Percentiles rank a stretch among this genome's conserved stretches.
Evolutionary conservation across 2,329 filamentous ascomycete species (phyloP).

Genomic region (Calonectria leucothoes): DNA sequence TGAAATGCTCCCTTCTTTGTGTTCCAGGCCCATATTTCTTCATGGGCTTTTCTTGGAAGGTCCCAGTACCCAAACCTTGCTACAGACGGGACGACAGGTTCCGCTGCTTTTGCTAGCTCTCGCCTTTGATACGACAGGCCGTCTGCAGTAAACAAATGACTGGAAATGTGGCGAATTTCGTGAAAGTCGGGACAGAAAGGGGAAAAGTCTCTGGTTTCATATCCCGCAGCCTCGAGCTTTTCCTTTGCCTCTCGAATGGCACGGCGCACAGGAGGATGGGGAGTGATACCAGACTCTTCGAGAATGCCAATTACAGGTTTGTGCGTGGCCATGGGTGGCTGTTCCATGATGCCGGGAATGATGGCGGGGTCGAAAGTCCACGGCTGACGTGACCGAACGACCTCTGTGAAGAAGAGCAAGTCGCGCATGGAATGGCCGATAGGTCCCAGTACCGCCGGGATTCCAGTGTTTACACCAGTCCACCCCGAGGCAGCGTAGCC

Average conservation of each 20-base stretch:
- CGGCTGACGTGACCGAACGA: not conserved
- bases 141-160: not conserved
- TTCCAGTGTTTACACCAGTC: not conserved
- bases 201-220: not conserved
- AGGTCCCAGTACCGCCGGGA: not conserved
- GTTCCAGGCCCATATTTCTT: not conserved
- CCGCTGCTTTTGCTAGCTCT: not conserved
- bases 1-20: not conserved
- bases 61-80: not conserved
- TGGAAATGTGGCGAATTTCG: not conserved
- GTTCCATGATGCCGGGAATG: not conserved
- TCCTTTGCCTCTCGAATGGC: not conserved
- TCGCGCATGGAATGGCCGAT: not conserved
- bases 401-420: not conserved
- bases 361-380: not conserved
- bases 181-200: not conserved
- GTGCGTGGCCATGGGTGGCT: not conserved
- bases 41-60: not conserved
- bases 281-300: not conserved
- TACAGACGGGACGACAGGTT: not conserved
- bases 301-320: not conserved
- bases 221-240: not conserved
- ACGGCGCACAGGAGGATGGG: not conserved
- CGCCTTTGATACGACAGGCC: not conserved
- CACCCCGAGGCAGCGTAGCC: not conserved